Percentiles rank a stretch among this genome's conserved stretches.
phyloP scores from a whole-genome alignment of 441 rosid genomes.

The Dalechampia spathulata region DNA sequence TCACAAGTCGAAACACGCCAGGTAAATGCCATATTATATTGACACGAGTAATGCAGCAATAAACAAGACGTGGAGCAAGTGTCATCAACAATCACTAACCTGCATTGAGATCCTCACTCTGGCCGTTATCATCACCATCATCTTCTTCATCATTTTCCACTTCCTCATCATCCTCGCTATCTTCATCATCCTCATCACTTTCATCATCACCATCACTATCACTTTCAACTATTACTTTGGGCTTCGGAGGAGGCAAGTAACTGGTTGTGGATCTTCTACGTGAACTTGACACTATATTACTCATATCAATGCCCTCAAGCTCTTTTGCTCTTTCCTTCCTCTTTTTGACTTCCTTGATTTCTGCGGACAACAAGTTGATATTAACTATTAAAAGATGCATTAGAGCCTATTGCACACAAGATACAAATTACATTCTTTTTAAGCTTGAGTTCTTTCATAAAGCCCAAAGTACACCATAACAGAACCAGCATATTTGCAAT shows the following conservation, averaged over 20 bases:
- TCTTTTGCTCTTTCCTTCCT: slow-evolving; percentile 71
- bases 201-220: slow-evolving; percentile 31
- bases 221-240: slow-evolving; percentile 45
- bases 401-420: too few relatives aligned
- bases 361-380: slow-evolving; percentile 27
- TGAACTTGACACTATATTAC: slow-evolving; percentile 77
- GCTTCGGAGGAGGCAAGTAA: slow-evolving; percentile 61
- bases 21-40: too few relatives aligned
- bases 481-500: background rate
- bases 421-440: background rate
- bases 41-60: too few relatives aligned
- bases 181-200: slow-evolving; percentile 20
- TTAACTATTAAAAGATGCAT: background rate
- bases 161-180: slow-evolving; percentile 28
- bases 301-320: slow-evolving; percentile 84
- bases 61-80: background rate
- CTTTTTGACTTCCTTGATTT: slow-evolving; percentile 76
- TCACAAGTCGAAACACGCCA: too few relatives aligned
- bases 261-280: slow-evolving; percentile 71
- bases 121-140: slow-evolving; percentile 30
- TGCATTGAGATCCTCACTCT: slow-evolving; percentile 38
- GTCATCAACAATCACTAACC: slow-evolving; percentile 26
- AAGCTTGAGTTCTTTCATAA: background rate
- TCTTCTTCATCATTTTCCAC: slow-evolving; percentile 26
- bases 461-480: background rate